A percentile compares a stretch with the other conserved stretches of the same genome.
Conservation (phyloP, 1,284 basidiomycete genomes). For the Sporisorium iseilematis-ciliati region DNA sequence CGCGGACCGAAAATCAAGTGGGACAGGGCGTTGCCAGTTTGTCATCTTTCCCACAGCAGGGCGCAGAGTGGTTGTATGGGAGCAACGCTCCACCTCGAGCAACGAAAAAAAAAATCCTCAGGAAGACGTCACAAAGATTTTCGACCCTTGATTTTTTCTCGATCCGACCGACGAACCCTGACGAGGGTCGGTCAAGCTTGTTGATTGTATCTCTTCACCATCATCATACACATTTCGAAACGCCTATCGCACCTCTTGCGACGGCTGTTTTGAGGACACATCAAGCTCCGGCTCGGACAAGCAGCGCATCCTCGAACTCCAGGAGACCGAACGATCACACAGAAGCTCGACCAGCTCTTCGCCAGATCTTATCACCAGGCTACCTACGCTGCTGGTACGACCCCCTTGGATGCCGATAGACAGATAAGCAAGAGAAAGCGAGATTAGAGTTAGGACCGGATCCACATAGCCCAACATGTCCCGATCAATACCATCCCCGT, state of each 20-base stretch:
- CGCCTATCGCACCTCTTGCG: neutral
- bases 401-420: neutral
- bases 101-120: no score
- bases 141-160: no score
- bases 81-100: constrained; percentile 1
- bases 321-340: neutral
- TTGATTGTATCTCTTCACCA: neutral
- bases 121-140: no score
- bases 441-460: neutral
- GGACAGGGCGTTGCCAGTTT: neutral
- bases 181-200: neutral
- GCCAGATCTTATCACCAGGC: constrained; percentile 2
- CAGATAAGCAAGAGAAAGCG: neutral
- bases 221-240: neutral
- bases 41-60: neutral
- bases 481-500: constrained; percentile 15
- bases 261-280: neutral
- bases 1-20: neutral
- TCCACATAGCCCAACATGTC: constrained; percentile 9
- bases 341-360: neutral
- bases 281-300: neutral
- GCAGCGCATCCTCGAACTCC: neutral
- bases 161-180: neutral
- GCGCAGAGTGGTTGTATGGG: neutral
- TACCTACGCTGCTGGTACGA: neutral